Percentiles rank a stretch among this genome's conserved stretches.
These are phyloP conservation scores for Podila horticola DNA, from an alignment of 192 early-diverging fungal species.

Conservation along the genomic window DNA sequence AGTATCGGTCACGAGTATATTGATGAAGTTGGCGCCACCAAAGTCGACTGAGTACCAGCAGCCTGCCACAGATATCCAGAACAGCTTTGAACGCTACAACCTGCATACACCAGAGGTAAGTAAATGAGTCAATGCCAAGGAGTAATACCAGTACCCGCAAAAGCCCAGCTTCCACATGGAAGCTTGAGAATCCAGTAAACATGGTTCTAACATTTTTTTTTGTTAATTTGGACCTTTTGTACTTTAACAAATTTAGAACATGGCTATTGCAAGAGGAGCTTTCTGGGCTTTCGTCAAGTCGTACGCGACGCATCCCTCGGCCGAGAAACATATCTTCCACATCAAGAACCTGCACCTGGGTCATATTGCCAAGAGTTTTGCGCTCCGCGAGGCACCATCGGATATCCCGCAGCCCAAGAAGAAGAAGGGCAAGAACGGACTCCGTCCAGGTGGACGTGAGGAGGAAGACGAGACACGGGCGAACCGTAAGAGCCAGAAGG, in stretches of 20 bases:
- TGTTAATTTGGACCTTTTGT: constrained; percentile 12
- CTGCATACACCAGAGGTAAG: constrained; percentile 68
- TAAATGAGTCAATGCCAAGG: background rate
- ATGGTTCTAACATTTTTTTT: constrained; percentile 11
- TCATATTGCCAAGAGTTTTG: constrained; percentile 97
- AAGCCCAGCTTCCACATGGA: too few species aligned
- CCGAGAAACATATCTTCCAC: constrained; percentile 94
- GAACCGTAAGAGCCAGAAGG: constrained; percentile 39
- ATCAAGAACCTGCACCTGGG: constrained; percentile 95
- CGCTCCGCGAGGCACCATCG: constrained; percentile 91
- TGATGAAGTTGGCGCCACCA: constrained; percentile 66
- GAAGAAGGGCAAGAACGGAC: constrained; percentile 35
- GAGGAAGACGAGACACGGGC: constrained; percentile 31
- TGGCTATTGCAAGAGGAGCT: constrained; percentile 78
- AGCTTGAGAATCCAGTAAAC: background rate
- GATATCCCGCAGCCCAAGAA: constrained; percentile 62
- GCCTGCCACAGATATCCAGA: constrained; percentile 61
- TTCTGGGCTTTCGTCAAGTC: constrained; percentile 91
- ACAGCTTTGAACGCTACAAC: constrained; percentile 78
- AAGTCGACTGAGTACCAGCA: constrained; percentile 63
- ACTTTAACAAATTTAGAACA: constrained; percentile 50
- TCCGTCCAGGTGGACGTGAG: background rate
- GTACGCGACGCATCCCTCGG: constrained; percentile 90
- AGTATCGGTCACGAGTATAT: constrained; percentile 65
- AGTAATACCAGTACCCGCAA: too few species aligned